phyloP scores from a whole-genome alignment of 495 filamentous ascomycete genomes.

The Lasiosphaeria ovina region DNA sequence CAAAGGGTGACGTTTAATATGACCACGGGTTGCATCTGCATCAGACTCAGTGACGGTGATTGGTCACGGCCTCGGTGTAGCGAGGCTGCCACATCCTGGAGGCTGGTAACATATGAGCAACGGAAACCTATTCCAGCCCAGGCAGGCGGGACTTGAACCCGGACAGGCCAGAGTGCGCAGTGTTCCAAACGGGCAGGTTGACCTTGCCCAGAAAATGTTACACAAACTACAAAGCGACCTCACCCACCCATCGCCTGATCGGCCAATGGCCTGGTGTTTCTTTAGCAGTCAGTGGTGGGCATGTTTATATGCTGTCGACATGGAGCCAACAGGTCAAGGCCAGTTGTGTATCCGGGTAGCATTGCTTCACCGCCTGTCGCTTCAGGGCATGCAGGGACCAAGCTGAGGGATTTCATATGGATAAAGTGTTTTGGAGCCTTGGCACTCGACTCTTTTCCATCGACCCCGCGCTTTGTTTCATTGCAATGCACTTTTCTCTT shows the following conservation, averaged over 20 bases:
- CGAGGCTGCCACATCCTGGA: background rate
- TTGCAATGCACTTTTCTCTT: background rate
- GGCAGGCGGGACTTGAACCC: too few relatives aligned
- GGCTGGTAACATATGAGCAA: too few relatives aligned
- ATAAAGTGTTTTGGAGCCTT: background rate
- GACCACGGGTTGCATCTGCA: background rate
- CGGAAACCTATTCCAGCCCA: too few relatives aligned
- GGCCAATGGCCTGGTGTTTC: too few relatives aligned
- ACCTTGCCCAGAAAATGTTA: too few relatives aligned
- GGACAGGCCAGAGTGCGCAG: too few relatives aligned
- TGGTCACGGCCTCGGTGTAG: background rate
- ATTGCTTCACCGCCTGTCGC: background rate
- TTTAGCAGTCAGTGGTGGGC: too few relatives aligned
- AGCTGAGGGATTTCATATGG: background rate
- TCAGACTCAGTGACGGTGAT: background rate
- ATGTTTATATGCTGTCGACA: too few relatives aligned
- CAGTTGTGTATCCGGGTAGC: background rate
- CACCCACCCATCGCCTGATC: too few relatives aligned
- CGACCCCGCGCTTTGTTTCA: background rate
- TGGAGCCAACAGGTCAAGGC: background rate
- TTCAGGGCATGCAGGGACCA: background rate
- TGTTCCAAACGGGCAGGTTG: too few relatives aligned
- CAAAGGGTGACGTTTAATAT: background rate
- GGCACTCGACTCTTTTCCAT: background rate
- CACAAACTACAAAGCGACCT: too few relatives aligned